Base-by-base conservation (phyloP, 2,329 filamentous ascomycete species). In the Aspergillus ochraceoroseus region DNA sequence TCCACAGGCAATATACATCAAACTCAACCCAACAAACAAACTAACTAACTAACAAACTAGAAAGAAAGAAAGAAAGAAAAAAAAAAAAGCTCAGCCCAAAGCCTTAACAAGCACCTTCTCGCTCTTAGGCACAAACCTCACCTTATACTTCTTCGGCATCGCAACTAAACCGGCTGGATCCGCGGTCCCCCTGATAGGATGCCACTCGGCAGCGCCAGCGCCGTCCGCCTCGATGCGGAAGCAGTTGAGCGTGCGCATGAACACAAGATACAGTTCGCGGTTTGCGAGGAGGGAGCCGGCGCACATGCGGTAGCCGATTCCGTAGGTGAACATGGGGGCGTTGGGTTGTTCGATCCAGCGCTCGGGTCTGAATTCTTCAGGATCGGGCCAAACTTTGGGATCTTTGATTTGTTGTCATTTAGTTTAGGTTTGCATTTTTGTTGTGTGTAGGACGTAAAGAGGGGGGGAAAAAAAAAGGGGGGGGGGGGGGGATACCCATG, bases 261-360 rank as follows among this genome's bases (percentile, higher is more conserved):
- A 83, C 7, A 80, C 68, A 7, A 82, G 66, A 45, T 84, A 83
- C 12, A 83, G 65, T 55, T 83, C 80, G 2, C 79, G 68, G 52
- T 83, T 82, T 7, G 79, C 79, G 2, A 83, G 67, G 26, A 80
- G 54, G 1, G 72, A 78, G 25, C 79, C 80, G 0, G 79, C 78
- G 46, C 80, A 83, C 80, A 83, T 83, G 26, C 79, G 73, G 48
- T 82, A 82, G 1, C 80, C 80, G 7, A 83, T 66, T 0, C 80
- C 80, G 43, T 82, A 83, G 0, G 78, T 80, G 57, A 82, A 82
- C 8, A 82, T 59, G 1, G 79, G 79, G 3, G 77, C 77, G 18
- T 83, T 77, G 0, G 79, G 77, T 32, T 79, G 71, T 55, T 80
- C 75, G 7, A 80, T 61, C 78, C 78, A 83, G 17, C 80, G 70